A percentile compares a stretch with the other conserved stretches of the same genome.
Conservation (phyloP, 2,329 filamentous ascomycete genomes). For the Thermochaetoides dissita region DNA sequence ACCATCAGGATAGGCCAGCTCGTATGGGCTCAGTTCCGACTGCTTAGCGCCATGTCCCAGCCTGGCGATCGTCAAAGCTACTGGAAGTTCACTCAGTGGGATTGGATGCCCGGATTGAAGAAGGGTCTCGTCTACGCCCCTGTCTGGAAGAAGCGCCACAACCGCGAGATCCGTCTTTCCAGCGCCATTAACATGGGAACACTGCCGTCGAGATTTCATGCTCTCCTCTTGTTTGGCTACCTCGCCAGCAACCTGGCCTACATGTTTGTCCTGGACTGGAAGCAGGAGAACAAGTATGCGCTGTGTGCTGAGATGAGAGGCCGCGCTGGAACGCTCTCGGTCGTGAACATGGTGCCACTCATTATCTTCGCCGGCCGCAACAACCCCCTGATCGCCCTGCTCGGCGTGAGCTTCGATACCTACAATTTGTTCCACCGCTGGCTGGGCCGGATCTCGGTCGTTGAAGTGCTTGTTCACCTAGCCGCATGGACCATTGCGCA, state of each 20-base stretch:
- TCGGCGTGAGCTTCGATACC: constrained; percentile 87
- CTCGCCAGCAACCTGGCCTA: constrained; percentile 47
- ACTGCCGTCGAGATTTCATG: constrained; percentile 50
- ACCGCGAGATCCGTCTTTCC: constrained; percentile 34
- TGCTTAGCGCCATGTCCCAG: constrained; percentile 43
- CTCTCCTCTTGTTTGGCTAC: constrained; percentile 41
- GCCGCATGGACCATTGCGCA: constrained; percentile 62
- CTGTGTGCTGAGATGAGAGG: constrained; percentile 74
- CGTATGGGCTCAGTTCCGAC: constrained; percentile 40
- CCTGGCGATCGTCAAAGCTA: constrained; percentile 40
- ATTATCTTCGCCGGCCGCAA: constrained; percentile 82
- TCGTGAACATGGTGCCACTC: constrained; percentile 85
- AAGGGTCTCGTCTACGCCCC: constrained; percentile 50
- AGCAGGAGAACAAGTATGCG: constrained; percentile 41
- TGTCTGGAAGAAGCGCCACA: constrained; percentile 50
- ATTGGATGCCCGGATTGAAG: constrained; percentile 49
- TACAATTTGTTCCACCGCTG: constrained; percentile 85
- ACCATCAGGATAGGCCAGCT: constrained; percentile 39
- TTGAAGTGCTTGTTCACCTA: constrained; percentile 58
- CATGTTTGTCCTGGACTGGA: constrained; percentile 48
- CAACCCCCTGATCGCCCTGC: constrained; percentile 71
- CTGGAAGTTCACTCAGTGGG: constrained; percentile 44
- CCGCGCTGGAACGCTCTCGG: constrained; percentile 67
- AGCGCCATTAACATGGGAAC: constrained; percentile 39
- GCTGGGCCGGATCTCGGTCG: constrained; percentile 60